These are phyloP conservation scores for Hypoxylon fragiforme DNA, from an alignment of 495 filamentous ascomycete genomes.

Conservation along the genomic window DNA sequence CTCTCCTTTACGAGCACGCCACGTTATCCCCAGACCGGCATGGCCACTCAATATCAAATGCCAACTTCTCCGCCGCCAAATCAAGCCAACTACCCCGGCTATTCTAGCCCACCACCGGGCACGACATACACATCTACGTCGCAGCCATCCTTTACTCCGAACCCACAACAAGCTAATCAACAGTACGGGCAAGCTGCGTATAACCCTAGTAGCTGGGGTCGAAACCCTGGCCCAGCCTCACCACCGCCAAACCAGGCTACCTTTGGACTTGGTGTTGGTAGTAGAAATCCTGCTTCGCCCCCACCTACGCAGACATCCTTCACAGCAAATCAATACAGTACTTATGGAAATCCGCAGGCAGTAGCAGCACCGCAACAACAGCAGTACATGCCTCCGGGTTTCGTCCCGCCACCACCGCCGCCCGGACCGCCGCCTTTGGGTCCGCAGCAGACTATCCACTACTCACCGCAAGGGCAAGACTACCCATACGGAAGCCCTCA, in stretches of 20 bases:
- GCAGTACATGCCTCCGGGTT: slow-evolving; percentile 72
- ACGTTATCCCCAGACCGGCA: slow-evolving; percentile 53
- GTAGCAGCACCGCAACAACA: slow-evolving; percentile 43
- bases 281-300: slow-evolving; percentile 55
- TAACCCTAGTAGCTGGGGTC: slow-evolving; percentile 53
- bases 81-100: slow-evolving; percentile 45
- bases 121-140: slow-evolving; percentile 29
- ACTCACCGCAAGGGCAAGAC: slow-evolving; percentile 52
- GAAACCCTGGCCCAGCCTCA: slow-evolving; percentile 53
- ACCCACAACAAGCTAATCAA: slow-evolving; percentile 33
- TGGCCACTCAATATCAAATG: slow-evolving; percentile 54
- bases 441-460: slow-evolving; percentile 66
- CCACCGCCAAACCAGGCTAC: slow-evolving; percentile 51
- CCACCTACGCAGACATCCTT: slow-evolving; percentile 57
- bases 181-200: slow-evolving; percentile 49
- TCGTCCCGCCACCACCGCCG: slow-evolving; percentile 89
- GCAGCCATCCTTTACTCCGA: slow-evolving; percentile 32
- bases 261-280: slow-evolving; percentile 48
- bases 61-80: slow-evolving; percentile 54
- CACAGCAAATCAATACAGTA: slow-evolving; percentile 41
- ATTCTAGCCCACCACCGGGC: slow-evolving; percentile 32
- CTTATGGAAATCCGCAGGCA: slow-evolving; percentile 51
- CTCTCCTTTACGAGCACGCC: slow-evolving; percentile 43
- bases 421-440: slow-evolving; percentile 77
- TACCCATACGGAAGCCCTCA: slow-evolving; percentile 41